Evolutionary conservation across 352 stramenopile species (phyloP).

Genomic region (Aphanomyces astaci): DNA sequence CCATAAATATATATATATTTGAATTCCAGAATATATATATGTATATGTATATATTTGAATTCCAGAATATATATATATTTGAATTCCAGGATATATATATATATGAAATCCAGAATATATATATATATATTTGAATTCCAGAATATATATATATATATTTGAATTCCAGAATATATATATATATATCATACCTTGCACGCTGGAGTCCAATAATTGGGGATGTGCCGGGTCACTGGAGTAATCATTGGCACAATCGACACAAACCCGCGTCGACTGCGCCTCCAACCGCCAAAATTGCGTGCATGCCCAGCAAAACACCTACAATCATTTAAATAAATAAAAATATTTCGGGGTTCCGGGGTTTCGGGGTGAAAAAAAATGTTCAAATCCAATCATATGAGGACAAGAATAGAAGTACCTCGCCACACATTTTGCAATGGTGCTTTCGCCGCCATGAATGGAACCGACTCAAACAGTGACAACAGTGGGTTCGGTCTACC

Average conservation of each 20-base stretch:
- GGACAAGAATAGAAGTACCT: neutral
- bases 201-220: neutral
- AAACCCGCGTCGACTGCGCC: neutral
- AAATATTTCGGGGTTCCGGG: too few relatives aligned
- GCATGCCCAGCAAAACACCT: conserved; percentile 2
- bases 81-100: too few relatives aligned
- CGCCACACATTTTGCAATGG: neutral
- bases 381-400: too few relatives aligned
- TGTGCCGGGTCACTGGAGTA: neutral
- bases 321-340: too few relatives aligned
- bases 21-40: too few relatives aligned
- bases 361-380: too few relatives aligned
- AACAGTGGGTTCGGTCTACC: neutral
- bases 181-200: neutral
- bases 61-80: too few relatives aligned
- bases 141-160: too few relatives aligned
- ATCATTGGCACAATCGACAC: neutral
- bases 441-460: neutral
- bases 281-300: conserved; percentile 1
- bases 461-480: neutral
- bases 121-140: too few relatives aligned
- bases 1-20: neutral
- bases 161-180: too few relatives aligned
- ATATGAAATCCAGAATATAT: too few relatives aligned
- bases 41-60: too few relatives aligned